phyloP scores from a whole-genome alignment of 352 stramenopile genomes.

The Phytopythium ostracodes region DNA sequence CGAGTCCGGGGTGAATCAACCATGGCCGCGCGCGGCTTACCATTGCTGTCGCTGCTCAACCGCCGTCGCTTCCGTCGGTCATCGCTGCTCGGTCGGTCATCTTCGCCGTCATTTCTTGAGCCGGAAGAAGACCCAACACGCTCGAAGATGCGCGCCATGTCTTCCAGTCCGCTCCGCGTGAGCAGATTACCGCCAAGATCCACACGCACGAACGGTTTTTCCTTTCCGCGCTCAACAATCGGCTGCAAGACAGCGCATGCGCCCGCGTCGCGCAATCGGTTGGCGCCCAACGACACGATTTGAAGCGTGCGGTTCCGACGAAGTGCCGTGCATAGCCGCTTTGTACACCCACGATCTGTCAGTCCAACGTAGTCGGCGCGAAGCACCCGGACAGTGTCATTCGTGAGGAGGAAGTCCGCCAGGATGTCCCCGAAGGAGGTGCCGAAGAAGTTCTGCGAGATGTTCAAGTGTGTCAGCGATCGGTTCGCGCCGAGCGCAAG shows the following conservation, averaged over 20 bases:
- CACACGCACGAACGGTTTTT: slow-evolving; percentile 37
- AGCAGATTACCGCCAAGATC: slow-evolving; percentile 79
- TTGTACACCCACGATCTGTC: slow-evolving; percentile 41
- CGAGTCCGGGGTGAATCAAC: background rate
- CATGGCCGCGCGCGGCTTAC: background rate
- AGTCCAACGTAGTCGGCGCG: slow-evolving; percentile 67
- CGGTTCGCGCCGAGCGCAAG: slow-evolving; percentile 48
- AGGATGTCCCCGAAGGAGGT: slow-evolving; percentile 60
- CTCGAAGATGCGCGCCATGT: slow-evolving; percentile 37
- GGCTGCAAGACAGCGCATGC: slow-evolving; percentile 41
- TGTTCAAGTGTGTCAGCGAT: slow-evolving; percentile 49
- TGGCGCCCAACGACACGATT: slow-evolving; percentile 57
- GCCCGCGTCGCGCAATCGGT: slow-evolving; percentile 62
- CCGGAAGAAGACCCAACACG: background rate
- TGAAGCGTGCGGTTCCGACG: slow-evolving; percentile 40
- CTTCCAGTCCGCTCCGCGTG: slow-evolving; percentile 39
- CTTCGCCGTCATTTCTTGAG: background rate
- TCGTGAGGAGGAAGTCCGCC: slow-evolving; percentile 57
- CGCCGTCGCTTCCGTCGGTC: slow-evolving; percentile 26
- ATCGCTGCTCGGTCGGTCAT: background rate
- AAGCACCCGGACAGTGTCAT: slow-evolving; percentile 42
- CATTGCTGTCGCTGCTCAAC: slow-evolving; percentile 8
- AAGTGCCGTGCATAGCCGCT: slow-evolving; percentile 40
- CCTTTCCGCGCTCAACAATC: slow-evolving; percentile 37
- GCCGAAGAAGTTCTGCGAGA: slow-evolving; percentile 77